Evolutionary conservation across 306 rosid species (phyloP).

Genomic region (Prunus dulcis): DNA sequence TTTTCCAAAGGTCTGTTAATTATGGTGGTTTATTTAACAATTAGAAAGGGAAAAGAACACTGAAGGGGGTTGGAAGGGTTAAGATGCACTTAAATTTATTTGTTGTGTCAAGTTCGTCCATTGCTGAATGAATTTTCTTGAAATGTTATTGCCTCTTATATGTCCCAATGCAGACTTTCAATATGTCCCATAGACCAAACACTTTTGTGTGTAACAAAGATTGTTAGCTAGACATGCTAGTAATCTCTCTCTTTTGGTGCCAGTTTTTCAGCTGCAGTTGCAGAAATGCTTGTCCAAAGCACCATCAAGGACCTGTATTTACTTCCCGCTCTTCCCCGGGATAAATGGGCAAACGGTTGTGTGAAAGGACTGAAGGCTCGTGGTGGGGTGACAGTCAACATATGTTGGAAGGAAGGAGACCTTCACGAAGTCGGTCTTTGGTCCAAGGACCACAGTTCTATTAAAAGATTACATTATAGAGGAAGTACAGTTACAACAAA

Average conservation of each 20-base stretch:
- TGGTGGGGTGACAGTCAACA: conserved; percentile 65
- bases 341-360: conserved; percentile 78
- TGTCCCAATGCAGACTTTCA: neutral
- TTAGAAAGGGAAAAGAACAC: too few species aligned
- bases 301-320: conserved; percentile 61
- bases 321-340: conserved; percentile 80
- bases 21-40: too few species aligned
- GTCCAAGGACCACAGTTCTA: conserved; percentile 45
- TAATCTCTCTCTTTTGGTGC: neutral
- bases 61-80: too few species aligned
- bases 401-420: conserved; percentile 78
- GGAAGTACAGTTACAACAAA: conserved; percentile 36
- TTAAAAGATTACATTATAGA: conserved; percentile 48
- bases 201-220: neutral
- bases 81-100: too few species aligned
- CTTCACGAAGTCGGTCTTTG: conserved; percentile 70
- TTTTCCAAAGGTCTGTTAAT: neutral
- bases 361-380: conserved; percentile 82
- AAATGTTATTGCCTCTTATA: neutral
- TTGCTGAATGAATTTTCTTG: neutral
- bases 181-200: neutral
- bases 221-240: neutral
- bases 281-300: conserved; percentile 88
- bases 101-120: neutral
- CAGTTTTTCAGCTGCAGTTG: conserved; percentile 65